Percentiles rank a stretch among this genome's conserved stretches.
phyloP scores from a whole-genome alignment of 2,329 filamentous ascomycete species.

The Monilinia polystroma region DNA sequence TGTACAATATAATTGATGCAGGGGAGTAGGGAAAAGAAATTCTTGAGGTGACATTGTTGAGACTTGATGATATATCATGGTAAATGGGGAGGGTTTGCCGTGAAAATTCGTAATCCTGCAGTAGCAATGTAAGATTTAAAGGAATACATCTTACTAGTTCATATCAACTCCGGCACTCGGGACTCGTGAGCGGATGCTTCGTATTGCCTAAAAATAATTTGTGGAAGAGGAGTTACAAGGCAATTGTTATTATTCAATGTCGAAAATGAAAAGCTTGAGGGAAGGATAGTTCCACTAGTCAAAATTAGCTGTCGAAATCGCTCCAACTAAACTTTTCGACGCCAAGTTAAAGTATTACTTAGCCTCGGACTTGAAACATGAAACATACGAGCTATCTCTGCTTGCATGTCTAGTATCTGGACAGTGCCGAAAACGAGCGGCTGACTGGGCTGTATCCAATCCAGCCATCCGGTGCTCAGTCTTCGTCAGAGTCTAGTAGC shows the following conservation, averaged over 20 bases:
- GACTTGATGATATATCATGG: not conserved
- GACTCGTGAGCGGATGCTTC: not conserved
- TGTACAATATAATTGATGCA: not conserved
- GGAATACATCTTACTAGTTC: not conserved
- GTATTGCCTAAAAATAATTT: not conserved
- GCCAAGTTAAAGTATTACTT: conserved; percentile 2
- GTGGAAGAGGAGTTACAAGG: not conserved
- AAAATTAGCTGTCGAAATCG: conserved; percentile 1
- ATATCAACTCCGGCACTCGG: not conserved
- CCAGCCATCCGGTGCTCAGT: conserved; percentile 41
- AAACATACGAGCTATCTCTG: not conserved
- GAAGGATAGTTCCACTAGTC: not conserved
- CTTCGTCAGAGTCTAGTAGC: conserved; percentile 73
- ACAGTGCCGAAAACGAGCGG: not conserved
- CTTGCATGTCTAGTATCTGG: not conserved
- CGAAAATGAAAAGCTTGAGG: not conserved
- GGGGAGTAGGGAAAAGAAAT: not conserved
- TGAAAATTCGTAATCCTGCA: not conserved
- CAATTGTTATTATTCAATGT: not conserved
- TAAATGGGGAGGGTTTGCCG: not conserved
- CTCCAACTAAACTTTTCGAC: not conserved
- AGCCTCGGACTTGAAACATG: not conserved
- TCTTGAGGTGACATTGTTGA: not conserved
- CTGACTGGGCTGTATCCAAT: not conserved
- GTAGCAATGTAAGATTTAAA: not conserved